These are phyloP conservation scores for Pichia paraexigua DNA, from an alignment of 805 yeast species.

Conservation along the genomic window DNA sequence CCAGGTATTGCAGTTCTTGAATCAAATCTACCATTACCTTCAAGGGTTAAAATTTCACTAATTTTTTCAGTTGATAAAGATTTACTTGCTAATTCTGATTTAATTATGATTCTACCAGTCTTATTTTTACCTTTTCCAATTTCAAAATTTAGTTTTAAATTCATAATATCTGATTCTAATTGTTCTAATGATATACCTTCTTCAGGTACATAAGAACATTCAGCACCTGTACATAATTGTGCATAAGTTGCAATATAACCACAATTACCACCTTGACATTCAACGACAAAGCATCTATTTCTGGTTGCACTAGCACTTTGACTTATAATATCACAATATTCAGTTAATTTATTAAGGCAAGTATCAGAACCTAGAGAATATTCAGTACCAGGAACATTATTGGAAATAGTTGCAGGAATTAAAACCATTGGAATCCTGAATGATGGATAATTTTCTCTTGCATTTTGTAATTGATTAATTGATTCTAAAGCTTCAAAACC, in stretches of 20 bases:
- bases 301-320: conserved; percentile 75
- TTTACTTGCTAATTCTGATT: conserved; percentile 59
- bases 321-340: conserved; percentile 71
- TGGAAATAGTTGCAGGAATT: conserved; percentile 73
- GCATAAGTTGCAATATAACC: conserved; percentile 70
- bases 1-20: conserved; percentile 79
- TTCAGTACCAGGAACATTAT: conserved; percentile 78
- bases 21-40: conserved; percentile 59
- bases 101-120: conserved; percentile 61
- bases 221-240: conserved; percentile 64
- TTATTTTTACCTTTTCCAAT: conserved; percentile 55
- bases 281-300: conserved; percentile 73
- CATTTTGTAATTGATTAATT: conserved; percentile 54
- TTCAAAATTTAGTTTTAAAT: conserved; percentile 51
- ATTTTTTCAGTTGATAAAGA: conserved; percentile 62
- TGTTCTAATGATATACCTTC: conserved; percentile 52
- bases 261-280: conserved; percentile 79
- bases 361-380: conserved; percentile 73
- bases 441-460: conserved; percentile 55
- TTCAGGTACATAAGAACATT: conserved; percentile 72
- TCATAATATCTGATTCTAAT: conserved; percentile 56
- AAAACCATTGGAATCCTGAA: conserved; percentile 73
- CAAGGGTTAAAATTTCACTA: conserved; percentile 62
- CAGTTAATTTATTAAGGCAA: conserved; percentile 60
- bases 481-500: conserved; percentile 79